Conservation (phyloP, 306 rosid genomes). For the Styphnolobium japonicum region DNA sequence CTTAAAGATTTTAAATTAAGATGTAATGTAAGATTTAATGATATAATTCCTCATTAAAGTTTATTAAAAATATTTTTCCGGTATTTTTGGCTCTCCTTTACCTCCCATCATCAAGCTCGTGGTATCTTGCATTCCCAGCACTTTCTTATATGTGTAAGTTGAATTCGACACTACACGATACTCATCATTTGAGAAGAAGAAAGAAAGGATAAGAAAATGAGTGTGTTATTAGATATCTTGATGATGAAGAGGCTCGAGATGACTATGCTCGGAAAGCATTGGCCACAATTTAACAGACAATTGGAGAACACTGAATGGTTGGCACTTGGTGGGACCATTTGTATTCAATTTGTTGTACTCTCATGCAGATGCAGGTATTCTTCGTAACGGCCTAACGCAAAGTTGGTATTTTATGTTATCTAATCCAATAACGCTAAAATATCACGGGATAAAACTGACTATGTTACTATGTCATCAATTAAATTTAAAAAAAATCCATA, state of each 20-base stretch:
- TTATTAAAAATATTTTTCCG: too few species aligned
- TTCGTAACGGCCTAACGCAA: not conserved
- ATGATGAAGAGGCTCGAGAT: conserved; percentile 8
- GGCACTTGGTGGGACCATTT: conserved; percentile 38
- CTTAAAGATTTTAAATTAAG: too few species aligned
- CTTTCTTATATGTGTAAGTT: not conserved
- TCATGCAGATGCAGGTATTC: not conserved
- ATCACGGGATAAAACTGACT: too few species aligned
- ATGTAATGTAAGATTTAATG: too few species aligned
- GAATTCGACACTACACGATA: not conserved
- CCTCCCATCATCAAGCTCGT: too few species aligned
- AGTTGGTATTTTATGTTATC: not conserved
- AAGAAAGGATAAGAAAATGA: conserved; percentile 14
- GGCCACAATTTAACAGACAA: conserved; percentile 23
- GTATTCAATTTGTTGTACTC: conserved; percentile 23
- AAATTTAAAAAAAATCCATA: too few species aligned
- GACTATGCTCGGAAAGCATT: not conserved
- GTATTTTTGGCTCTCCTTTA: too few species aligned
- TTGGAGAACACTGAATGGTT: conserved; percentile 24
- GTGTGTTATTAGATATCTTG: not conserved
- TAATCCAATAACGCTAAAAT: too few species aligned
- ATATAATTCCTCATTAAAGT: too few species aligned
- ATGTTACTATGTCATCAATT: too few species aligned
- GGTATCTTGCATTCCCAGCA: not conserved
- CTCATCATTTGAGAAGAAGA: not conserved